Percentiles rank a stretch among this genome's conserved stretches.
phyloP scores from a whole-genome alignment of 257 asterid genomes.

The Primulina tabacum region DNA sequence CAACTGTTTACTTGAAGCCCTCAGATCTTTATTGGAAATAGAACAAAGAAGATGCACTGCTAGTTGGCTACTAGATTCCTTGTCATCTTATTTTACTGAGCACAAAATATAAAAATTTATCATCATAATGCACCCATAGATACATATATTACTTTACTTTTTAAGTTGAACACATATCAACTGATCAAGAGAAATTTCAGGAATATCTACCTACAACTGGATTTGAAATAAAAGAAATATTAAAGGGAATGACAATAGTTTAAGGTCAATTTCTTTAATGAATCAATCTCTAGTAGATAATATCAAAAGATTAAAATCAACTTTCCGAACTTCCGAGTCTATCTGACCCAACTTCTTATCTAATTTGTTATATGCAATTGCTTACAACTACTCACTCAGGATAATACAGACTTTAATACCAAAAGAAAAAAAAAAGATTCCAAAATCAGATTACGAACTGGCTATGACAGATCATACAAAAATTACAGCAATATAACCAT shows the following conservation, averaged over 20 bases:
- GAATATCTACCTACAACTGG: background rate
- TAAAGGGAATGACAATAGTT: background rate
- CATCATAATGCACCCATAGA: background rate
- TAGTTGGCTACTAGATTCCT: conserved; percentile 3
- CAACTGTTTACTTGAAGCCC: conserved; percentile 4
- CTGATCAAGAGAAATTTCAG: background rate
- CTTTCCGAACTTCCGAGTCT: background rate
- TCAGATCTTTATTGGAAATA: conserved; percentile 4
- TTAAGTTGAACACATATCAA: background rate
- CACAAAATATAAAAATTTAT: background rate
- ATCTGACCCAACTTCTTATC: background rate
- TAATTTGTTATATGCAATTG: background rate
- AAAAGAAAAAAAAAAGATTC: background rate
- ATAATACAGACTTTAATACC: background rate
- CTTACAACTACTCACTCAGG: background rate
- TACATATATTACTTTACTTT: background rate
- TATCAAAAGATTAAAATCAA: too few species aligned
- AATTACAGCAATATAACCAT: conserved; percentile 1
- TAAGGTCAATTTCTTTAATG: background rate
- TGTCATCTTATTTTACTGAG: background rate
- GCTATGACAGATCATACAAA: background rate
- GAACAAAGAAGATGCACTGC: background rate
- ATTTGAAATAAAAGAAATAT: background rate
- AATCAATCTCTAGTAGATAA: background rate
- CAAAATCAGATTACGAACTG: background rate